Conservation (phyloP, 371 early-diverging fungal genomes). For the Lichtheimia ramosa region DNA sequence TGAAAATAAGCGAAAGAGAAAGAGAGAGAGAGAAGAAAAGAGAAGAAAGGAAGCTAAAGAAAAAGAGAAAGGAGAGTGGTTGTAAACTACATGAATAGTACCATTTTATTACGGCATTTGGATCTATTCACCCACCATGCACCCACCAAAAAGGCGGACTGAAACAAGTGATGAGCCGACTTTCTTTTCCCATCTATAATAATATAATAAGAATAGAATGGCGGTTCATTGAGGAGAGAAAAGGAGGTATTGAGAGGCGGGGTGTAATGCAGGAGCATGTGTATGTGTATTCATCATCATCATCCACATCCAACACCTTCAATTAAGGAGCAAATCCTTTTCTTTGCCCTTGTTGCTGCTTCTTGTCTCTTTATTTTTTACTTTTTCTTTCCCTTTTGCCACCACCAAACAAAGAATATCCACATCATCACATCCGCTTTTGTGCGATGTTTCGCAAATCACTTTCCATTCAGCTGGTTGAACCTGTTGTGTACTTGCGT, state of each 20-base stretch:
- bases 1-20: neutral
- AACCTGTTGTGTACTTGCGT: constrained; percentile 37
- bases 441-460: constrained; percentile 34
- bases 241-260: neutral
- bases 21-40: neutral
- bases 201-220: too few relatives aligned
- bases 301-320: too few relatives aligned
- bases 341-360: constrained; percentile 1
- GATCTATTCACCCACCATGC: too few relatives aligned
- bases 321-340: neutral
- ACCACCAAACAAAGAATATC: neutral
- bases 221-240: constrained; percentile 1
- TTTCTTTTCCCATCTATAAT: too few relatives aligned
- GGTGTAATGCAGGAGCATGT: too few relatives aligned
- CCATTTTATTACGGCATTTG: too few relatives aligned
- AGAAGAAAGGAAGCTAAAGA: neutral
- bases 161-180: too few relatives aligned
- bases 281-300: too few relatives aligned
- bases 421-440: neutral
- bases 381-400: constrained; percentile 11
- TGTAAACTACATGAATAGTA: too few relatives aligned
- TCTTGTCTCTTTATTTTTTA: constrained; percentile 4
- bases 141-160: too few relatives aligned
- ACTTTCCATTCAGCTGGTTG: constrained; percentile 38
- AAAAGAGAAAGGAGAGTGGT: constrained; percentile 7